Conservation (phyloP, 768 basidiomycete species). For the Gyrodon lividus region DNA sequence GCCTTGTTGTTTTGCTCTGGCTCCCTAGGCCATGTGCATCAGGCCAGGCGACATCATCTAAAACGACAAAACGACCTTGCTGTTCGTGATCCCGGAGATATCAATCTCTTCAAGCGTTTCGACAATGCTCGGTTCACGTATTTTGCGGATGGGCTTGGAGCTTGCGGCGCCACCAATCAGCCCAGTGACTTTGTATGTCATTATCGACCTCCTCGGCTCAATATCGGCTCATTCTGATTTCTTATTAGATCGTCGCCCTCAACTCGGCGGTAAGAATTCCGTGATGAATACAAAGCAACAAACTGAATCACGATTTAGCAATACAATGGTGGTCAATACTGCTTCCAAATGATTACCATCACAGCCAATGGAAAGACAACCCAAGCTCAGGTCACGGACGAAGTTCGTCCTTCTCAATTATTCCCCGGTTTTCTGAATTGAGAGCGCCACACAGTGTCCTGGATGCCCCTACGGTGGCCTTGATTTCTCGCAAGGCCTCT, state of each 20-base stretch:
- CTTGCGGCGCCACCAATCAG: conserved; percentile 36
- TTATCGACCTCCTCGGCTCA: not conserved
- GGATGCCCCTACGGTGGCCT: conserved; percentile 65
- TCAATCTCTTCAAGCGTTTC: conserved; percentile 22
- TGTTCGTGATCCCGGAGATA: conserved; percentile 25
- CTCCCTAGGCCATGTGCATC: conserved; percentile 22
- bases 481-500: conserved; percentile 68
- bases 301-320: conserved; percentile 40
- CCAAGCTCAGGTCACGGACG: conserved; percentile 59
- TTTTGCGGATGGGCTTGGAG: conserved; percentile 43
- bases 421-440: not conserved
- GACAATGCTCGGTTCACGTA: conserved; percentile 33
- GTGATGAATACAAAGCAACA: not conserved
- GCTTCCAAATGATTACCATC: conserved; percentile 63
- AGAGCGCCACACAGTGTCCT: conserved; percentile 49
- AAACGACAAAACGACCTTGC: conserved; percentile 22
- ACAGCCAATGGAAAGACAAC: conserved; percentile 55
- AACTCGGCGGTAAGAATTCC: conserved; percentile 25
- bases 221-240: conserved; percentile 4
- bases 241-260: conserved; percentile 52
- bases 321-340: conserved; percentile 52
- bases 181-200: conserved; percentile 36
- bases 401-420: conserved; percentile 36
- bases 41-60: conserved; percentile 21
- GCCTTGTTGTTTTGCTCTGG: conserved; percentile 16